Evolutionary conservation across 2,329 filamentous ascomycete species (phyloP).

Genomic region (Ascomycota sp.): DNA sequence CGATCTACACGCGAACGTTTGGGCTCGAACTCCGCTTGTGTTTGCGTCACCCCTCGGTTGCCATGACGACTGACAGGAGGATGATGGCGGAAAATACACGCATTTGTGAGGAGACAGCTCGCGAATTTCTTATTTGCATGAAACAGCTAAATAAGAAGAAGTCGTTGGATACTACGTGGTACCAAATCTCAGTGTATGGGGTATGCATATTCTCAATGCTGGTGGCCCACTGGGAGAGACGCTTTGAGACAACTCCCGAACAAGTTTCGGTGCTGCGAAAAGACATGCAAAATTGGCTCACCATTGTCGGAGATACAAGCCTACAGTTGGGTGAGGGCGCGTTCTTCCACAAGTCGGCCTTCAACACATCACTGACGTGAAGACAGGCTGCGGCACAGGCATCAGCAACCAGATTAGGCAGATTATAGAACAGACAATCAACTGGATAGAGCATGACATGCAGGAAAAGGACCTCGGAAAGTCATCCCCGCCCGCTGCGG

Average conservation of each 20-base stretch:
- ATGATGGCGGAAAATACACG: constrained; percentile 41
- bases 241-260: constrained; percentile 33
- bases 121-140: constrained; percentile 40
- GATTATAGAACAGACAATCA: constrained; percentile 30
- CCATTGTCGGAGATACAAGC: constrained; percentile 46
- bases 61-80: constrained; percentile 29
- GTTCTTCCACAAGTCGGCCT: constrained; percentile 2
- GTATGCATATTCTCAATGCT: constrained; percentile 55
- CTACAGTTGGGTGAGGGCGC: constrained; percentile 37
- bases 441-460: constrained; percentile 31
- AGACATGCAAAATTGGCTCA: constrained; percentile 52
- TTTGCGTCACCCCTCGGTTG: constrained; percentile 40
- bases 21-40: constrained; percentile 37
- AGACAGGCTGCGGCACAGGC: constrained; percentile 21
- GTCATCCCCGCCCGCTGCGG: constrained; percentile 3
- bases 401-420: constrained; percentile 22
- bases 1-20: constrained; percentile 33
- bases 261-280: constrained; percentile 39
- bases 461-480: constrained; percentile 10
- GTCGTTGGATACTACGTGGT: constrained; percentile 61
- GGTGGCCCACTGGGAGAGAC: constrained; percentile 47
- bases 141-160: constrained; percentile 40
- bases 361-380: constrained; percentile 3
- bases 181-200: constrained; percentile 50
- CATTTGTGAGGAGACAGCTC: constrained; percentile 45